Evolutionary conservation across 1,284 basidiomycete species (phyloP).

Genomic region (Pseudozyma hubeiensis): DNA sequence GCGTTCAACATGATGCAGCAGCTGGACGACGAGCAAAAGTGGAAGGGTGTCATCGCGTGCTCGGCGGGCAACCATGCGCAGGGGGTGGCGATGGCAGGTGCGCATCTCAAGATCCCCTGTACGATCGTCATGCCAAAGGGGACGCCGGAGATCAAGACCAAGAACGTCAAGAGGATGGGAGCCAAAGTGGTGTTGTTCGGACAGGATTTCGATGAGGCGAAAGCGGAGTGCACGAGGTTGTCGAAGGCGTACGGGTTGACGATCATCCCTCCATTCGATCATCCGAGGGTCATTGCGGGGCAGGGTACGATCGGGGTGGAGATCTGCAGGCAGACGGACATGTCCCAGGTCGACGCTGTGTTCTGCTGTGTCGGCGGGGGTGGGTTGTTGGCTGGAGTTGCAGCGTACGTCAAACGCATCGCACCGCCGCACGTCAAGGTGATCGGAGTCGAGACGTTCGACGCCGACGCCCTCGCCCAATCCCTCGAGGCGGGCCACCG

Average conservation of each 20-base stretch:
- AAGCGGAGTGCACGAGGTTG: slow-evolving; percentile 89
- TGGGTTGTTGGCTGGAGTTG: slow-evolving; percentile 87
- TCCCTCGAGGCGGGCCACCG: slow-evolving; percentile 77
- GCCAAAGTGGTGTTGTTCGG: slow-evolving; percentile 95
- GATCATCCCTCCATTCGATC: slow-evolving; percentile 97
- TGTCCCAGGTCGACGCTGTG: slow-evolving; percentile 78
- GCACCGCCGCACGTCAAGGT: slow-evolving; percentile 86
- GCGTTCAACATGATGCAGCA: slow-evolving; percentile 99
- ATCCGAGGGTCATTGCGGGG: slow-evolving; percentile 95
- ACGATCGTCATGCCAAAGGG: slow-evolving; percentile 98
- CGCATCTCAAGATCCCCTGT: slow-evolving; percentile 86
- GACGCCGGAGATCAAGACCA: slow-evolving; percentile 95
- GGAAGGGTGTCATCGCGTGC: slow-evolving; percentile 98
- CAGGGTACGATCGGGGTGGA: slow-evolving; percentile 97
- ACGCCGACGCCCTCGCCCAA: slow-evolving; percentile 90
- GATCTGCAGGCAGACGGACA: slow-evolving; percentile 72
- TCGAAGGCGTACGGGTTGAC: slow-evolving; percentile 81
- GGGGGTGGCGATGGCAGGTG: slow-evolving; percentile 93
- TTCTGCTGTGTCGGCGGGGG: slow-evolving; percentile 94
- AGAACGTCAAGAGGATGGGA: slow-evolving; percentile 90
- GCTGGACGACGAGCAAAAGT: slow-evolving; percentile 86
- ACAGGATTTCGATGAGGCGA: slow-evolving; percentile 94
- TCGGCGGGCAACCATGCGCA: slow-evolving; percentile 99
- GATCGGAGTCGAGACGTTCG: slow-evolving; percentile 92
- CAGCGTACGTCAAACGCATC: slow-evolving; percentile 92